These are phyloP conservation scores for Aspergillus pseudoviridinutans DNA, from an alignment of 2,329 filamentous ascomycete genomes.

Conservation along the genomic window DNA sequence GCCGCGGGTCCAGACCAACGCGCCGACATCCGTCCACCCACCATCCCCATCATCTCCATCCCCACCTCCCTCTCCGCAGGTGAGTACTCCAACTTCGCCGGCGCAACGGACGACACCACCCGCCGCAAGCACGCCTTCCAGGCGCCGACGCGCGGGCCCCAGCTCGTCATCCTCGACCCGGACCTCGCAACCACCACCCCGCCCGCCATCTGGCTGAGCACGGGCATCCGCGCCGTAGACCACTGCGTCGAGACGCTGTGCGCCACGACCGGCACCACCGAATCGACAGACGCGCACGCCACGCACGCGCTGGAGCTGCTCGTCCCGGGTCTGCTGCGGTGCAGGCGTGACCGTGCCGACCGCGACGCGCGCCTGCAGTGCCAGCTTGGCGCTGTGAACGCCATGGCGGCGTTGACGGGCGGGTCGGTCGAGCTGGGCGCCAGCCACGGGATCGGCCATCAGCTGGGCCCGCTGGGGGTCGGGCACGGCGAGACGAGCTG, in stretches of 20 bases:
- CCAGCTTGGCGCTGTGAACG: conserved; percentile 50
- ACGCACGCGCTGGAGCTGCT: conserved; percentile 39
- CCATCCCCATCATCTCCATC: conserved; percentile 36
- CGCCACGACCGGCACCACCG: conserved; percentile 33
- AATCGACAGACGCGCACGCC: conserved; percentile 35
- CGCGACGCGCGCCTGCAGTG: conserved; percentile 44
- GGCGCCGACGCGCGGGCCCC: conserved; percentile 39
- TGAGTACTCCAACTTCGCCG: conserved; percentile 41
- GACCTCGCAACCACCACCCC: conserved; percentile 51
- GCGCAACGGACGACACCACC: conserved; percentile 35
- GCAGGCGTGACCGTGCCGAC: conserved; percentile 35
- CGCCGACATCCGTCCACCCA: conserved; percentile 20
- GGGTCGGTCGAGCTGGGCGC: conserved; percentile 44
- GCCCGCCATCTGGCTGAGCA: conserved; percentile 52
- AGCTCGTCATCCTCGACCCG: conserved; percentile 56
- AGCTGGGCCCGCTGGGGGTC: conserved; percentile 54
- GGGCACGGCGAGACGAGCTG: conserved; percentile 60
- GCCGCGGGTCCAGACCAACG: conserved; percentile 24
- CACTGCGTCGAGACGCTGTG: conserved; percentile 57
- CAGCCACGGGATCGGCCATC: conserved; percentile 52
- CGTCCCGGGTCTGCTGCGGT: conserved; percentile 42
- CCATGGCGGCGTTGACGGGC: conserved; percentile 47
- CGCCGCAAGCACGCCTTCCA: conserved; percentile 36
- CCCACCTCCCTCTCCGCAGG: conserved; percentile 42
- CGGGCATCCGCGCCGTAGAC: conserved; percentile 54